Percentiles rank a stretch among this genome's conserved stretches.
Conservation (phyloP, 108 stramenopile species). For the Ochromonas danica region DNA sequence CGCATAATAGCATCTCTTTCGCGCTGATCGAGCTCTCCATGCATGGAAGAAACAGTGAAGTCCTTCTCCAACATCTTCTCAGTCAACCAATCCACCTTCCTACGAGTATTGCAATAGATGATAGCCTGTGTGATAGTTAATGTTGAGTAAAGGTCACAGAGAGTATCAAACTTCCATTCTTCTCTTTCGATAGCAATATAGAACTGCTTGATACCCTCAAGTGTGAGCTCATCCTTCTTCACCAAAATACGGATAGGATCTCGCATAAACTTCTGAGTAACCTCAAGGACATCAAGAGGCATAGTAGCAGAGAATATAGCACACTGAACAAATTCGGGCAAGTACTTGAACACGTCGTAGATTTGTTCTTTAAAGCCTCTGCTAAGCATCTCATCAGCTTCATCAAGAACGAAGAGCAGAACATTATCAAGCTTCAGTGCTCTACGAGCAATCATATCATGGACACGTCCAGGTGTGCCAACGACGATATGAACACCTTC, state of each 20-base stretch:
- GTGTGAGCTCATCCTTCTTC: constrained; percentile 99
- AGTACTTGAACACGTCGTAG: constrained; percentile 99
- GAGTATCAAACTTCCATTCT: constrained; percentile 99
- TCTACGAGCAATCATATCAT: constrained; percentile 98
- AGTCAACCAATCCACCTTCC: constrained; percentile 96
- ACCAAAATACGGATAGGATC: constrained; percentile 98
- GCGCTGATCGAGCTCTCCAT: constrained; percentile 99
- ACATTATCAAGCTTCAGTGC: constrained; percentile 86
- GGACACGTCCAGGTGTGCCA: constrained; percentile 98
- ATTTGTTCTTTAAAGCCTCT: constrained; percentile 99
- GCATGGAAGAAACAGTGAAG: constrained; percentile 99
- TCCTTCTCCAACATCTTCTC: constrained; percentile 93
- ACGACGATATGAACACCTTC: constrained; percentile 96
- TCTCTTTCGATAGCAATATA: constrained; percentile 96
- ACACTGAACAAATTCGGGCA: constrained; percentile 96
- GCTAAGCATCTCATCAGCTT: constrained; percentile 99
- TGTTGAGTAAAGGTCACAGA: constrained; percentile 99
- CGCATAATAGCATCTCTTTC: constrained; percentile 99
- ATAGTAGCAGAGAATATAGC: constrained; percentile 99
- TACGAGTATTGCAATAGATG: constrained; percentile 99
- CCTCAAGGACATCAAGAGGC: constrained; percentile 99
- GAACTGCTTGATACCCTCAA: constrained; percentile 99
- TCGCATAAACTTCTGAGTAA: constrained; percentile 97
- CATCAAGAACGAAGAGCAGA: constrained; percentile 95
- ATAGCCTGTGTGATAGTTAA: constrained; percentile 99